A percentile compares a stretch with the other conserved stretches of the same genome.
Conservation (phyloP, 1,139 yeast species). For the Protomyces lactucae-debilis region DNA sequence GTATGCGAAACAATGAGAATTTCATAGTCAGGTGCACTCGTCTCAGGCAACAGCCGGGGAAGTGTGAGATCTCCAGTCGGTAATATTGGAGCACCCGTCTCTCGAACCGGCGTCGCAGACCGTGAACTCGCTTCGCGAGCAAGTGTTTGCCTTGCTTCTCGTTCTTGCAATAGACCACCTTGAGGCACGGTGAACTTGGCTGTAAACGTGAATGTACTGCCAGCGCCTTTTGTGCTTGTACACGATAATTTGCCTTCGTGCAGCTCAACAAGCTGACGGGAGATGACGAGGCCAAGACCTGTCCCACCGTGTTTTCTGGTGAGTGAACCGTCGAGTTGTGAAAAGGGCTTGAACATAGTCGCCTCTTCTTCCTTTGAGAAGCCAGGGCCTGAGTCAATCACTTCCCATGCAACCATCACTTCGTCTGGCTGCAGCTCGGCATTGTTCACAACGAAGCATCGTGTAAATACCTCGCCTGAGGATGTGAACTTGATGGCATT, state of each 20-base stretch:
- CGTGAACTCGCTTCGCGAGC: constrained; percentile 14
- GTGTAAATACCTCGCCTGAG: constrained; percentile 55
- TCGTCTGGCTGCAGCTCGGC: constrained; percentile 20
- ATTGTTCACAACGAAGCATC: constrained; percentile 33
- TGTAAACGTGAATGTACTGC: constrained; percentile 58
- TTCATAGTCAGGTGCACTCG: background rate
- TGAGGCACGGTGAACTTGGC: constrained; percentile 37
- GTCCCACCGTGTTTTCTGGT: constrained; percentile 35
- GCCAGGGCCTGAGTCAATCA: constrained; percentile 87
- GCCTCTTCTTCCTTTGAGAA: constrained; percentile 53
- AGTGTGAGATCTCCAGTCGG: constrained; percentile 1
- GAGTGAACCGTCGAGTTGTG: constrained; percentile 62
- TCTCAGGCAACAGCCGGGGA: background rate
- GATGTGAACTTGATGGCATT: constrained; percentile 82
- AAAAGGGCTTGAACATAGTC: constrained; percentile 84
- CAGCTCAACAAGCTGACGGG: constrained; percentile 82
- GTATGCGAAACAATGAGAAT: constrained; percentile 39
- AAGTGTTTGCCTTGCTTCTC: constrained; percentile 26
- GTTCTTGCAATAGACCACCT: constrained; percentile 12
- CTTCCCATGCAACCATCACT: constrained; percentile 62
- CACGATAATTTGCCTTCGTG: constrained; percentile 61
- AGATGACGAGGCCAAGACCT: constrained; percentile 88
- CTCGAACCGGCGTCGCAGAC: background rate
- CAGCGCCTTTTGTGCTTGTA: constrained; percentile 66
- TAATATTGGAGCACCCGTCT: constrained; percentile 12